These are phyloP conservation scores for Sporothrix variecibatus DNA, from an alignment of 2,329 filamentous ascomycete species.

Conservation along the genomic window DNA sequence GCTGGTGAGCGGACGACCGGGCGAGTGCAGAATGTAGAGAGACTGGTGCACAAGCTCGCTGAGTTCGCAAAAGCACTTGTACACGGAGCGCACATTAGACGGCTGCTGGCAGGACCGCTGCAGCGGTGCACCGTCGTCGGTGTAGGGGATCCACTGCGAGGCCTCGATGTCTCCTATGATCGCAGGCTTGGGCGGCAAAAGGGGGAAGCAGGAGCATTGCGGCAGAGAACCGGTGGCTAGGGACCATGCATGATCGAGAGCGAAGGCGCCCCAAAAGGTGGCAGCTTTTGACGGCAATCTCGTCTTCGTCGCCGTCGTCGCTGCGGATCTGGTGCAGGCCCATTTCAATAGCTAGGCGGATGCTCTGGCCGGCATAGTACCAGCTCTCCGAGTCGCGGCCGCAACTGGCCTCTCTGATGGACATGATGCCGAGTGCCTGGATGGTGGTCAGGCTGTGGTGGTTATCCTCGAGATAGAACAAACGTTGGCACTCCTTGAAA, in stretches of 20 bases:
- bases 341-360: slow-evolving; percentile 71
- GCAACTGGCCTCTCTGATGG: slow-evolving; percentile 71
- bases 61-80: slow-evolving; percentile 69
- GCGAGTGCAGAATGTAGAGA: slow-evolving; percentile 71
- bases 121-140: slow-evolving; percentile 58
- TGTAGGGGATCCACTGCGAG: slow-evolving; percentile 61
- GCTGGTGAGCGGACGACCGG: slow-evolving; percentile 64
- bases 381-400: slow-evolving; percentile 73
- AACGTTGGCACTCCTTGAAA: slow-evolving; percentile 66
- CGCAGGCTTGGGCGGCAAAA: slow-evolving; percentile 59
- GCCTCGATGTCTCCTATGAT: slow-evolving; percentile 63
- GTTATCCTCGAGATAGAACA: slow-evolving; percentile 60
- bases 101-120: slow-evolving; percentile 61
- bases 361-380: slow-evolving; percentile 71
- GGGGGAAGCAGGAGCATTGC: slow-evolving; percentile 59
- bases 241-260: slow-evolving; percentile 66
- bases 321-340: slow-evolving; percentile 61
- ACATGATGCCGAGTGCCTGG: slow-evolving; percentile 76
- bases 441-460: slow-evolving; percentile 68
- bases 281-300: slow-evolving; percentile 60
- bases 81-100: slow-evolving; percentile 68
- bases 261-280: slow-evolving; percentile 64
- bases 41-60: slow-evolving; percentile 74
- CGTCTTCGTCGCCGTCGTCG: slow-evolving; percentile 52
- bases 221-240: slow-evolving; percentile 64